Evolutionary conservation across 495 filamentous ascomycete species (phyloP), one percentile per base, ranked within the genome.

Genomic region (Chaetomium cochliodes): DNA sequence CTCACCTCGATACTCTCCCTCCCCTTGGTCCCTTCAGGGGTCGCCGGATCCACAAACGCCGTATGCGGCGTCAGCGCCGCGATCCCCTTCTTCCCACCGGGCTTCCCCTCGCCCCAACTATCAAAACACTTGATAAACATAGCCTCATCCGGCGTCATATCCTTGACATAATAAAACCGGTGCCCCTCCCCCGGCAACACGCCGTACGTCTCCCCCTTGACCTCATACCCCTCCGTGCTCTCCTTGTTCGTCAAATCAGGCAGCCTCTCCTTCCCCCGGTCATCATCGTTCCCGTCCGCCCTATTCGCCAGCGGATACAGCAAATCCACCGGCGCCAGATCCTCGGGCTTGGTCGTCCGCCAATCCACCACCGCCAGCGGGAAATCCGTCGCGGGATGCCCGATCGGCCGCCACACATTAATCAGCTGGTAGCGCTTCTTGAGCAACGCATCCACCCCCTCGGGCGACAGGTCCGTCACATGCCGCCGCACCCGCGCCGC

Each of bases 1-100:
- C 92, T 79, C 15, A 96, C 90, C 76, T 96, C 91, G 75, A 97
- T 93, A 74, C 91, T 96, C 82, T 96, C 88, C 73, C 88, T 80
- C 26, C 76, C 74, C 67, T 78, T 80, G n/a, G 80, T 81, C n/a
- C 80, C 87, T 65, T 78, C 76, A 3, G 84, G 83, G 13, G 89
- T 92, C 70, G 80, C 78, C 15, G 86, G 85, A 77, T 96, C 89
- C 49, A 78, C 71, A 79, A 97, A 97, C 25, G 92, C 92, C 13
- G 89, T 88, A 81, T 97, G 92, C 65, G 92, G 91, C 68, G 90
- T 88, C 70, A 89, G 76, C 50, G 85, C 86, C 39, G 84, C 86
- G 16, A 86, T 77, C n/a, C 73, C 71, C 62, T 72, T 25, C 68
- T 25, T 62, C 72, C 84, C 54, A 77, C 76, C 59, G 60, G 72